A percentile compares a stretch with the other conserved stretches of the same genome.
Conservation (phyloP, 371 early-diverging fungal species). For the Mucor ambiguus region DNA sequence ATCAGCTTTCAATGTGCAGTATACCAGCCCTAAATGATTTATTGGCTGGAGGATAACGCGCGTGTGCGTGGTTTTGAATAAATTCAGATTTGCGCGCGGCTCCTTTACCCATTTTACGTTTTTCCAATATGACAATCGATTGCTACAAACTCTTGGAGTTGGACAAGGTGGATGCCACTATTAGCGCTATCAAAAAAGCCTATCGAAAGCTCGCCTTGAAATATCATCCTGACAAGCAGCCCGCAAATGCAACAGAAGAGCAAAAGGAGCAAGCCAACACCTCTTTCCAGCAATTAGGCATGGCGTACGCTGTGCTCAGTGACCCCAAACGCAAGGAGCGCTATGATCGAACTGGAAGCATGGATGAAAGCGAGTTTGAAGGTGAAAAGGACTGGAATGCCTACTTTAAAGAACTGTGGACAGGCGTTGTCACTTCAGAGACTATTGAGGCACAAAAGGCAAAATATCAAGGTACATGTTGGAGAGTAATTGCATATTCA, state of each 20-base stretch:
- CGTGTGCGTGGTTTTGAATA: neutral
- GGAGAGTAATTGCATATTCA: neutral
- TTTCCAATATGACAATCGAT: slow-evolving; percentile 10
- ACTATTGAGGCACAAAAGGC: slow-evolving; percentile 72
- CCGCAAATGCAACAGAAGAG: slow-evolving; percentile 54
- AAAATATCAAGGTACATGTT: slow-evolving; percentile 62
- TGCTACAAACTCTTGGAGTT: slow-evolving; percentile 75
- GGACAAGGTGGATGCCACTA: slow-evolving; percentile 54
- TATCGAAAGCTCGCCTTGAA: slow-evolving; percentile 83
- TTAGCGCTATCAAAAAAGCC: slow-evolving; percentile 79
- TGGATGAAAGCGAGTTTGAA: slow-evolving; percentile 32
- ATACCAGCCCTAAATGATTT: neutral
- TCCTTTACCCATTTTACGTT: neutral
- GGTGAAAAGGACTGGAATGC: slow-evolving; percentile 77
- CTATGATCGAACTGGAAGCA: slow-evolving; percentile 76
- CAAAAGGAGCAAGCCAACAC: slow-evolving; percentile 76
- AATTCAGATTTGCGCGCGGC: neutral
- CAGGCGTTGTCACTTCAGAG: slow-evolving; percentile 73
- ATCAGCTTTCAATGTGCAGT: neutral
- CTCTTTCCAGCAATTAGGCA: slow-evolving; percentile 80
- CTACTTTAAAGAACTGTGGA: slow-evolving; percentile 84
- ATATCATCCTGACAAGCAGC: slow-evolving; percentile 84
- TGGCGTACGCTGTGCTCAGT: slow-evolving; percentile 85
- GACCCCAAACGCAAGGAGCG: slow-evolving; percentile 71
- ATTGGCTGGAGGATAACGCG: neutral